Evolutionary conservation across 441 rosid species (phyloP), one percentile per base, ranked within the genome.

Genomic region (Brassica balearica): DNA sequence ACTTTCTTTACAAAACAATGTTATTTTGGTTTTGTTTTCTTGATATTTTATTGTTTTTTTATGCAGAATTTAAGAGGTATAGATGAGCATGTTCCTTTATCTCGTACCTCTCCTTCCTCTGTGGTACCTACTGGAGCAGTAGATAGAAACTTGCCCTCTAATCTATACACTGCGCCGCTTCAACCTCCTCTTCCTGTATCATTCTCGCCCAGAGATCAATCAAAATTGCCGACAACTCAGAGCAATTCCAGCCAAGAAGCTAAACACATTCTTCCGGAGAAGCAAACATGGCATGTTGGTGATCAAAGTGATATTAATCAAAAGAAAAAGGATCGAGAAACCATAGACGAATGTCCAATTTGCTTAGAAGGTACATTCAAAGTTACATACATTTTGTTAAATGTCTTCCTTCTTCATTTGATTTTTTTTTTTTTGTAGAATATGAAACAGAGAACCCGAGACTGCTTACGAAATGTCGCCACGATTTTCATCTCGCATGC

Each of bases 401-500:
- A 5, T n/a, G 8, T 9, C 36, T 61, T 61, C 43, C 3, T 56
- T 53, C 19, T 55, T 15, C 59, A 17, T 55, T 6, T 15, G 59
- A n/a, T 9, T 55, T 34, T 60, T 17, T 55, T 51, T 29, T 63
- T 84, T 85, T 27, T 85, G 86, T 85, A 95, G 99, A 93, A 82
- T 95, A 95, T 80, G 97, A 93, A 27, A 78, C 34, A 0, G 94
- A 92, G 75, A 95, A 95, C 82, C 98, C 99, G 1, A 91, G 83
- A 83, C 61, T 95, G 82, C 77, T 81, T 51, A 88, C 97, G 1
- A 87, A 89, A 83, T 95, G 98, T 10, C 91, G 90, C 80, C 99
- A 95, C 76, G 90, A 93, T 78, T 95, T 87, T 86, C 99, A 93
- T 75, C 97, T 95, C 25, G 88, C 97, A 0, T 95, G 99, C 89